These are phyloP conservation scores for Bruguiera hainesii DNA, from an alignment of 441 rosid species.

Conservation along the genomic window DNA sequence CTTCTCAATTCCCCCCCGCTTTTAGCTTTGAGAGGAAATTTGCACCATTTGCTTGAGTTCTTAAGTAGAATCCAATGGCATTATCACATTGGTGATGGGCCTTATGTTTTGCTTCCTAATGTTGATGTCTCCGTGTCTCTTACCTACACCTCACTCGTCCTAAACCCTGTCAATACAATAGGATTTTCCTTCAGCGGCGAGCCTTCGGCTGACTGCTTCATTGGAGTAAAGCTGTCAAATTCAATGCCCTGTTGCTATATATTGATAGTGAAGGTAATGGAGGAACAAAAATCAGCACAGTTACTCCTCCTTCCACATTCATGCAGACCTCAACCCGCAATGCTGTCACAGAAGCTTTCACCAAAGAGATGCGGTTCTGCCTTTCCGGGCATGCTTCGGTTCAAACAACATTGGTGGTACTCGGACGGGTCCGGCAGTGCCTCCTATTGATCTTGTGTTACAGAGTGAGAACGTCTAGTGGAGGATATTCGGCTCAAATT, in stretches of 20 bases:
- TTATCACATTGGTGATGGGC: slow-evolving; percentile 31
- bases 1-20: slow-evolving; percentile 29
- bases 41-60: slow-evolving; percentile 36
- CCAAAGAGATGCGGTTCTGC: slow-evolving; percentile 27
- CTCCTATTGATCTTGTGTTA: slow-evolving; percentile 27
- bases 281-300: slow-evolving; percentile 41
- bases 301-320: slow-evolving; percentile 28
- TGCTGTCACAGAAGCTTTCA: slow-evolving; percentile 24
- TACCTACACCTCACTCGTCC: slow-evolving; percentile 31
- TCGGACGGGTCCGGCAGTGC: slow-evolving; percentile 30
- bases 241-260: slow-evolving; percentile 28
- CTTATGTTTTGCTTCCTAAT: slow-evolving; percentile 26
- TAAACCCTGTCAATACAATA: slow-evolving; percentile 34
- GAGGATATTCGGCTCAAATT: too few relatives aligned
- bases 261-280: slow-evolving; percentile 26
- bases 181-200: slow-evolving; percentile 14
- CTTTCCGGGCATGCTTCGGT: not conserved
- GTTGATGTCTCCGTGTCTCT: slow-evolving; percentile 30
- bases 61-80: slow-evolving; percentile 21
- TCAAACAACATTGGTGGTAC: slow-evolving; percentile 25
- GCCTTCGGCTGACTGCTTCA: slow-evolving; percentile 36
- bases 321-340: slow-evolving; percentile 31
- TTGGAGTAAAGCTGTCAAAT: slow-evolving; percentile 26
- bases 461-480: too few relatives aligned
- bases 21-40: slow-evolving; percentile 36